These are phyloP conservation scores for Rhodotorula sphaerocarpa DNA, from an alignment of 768 basidiomycete species.

Conservation along the genomic window DNA sequence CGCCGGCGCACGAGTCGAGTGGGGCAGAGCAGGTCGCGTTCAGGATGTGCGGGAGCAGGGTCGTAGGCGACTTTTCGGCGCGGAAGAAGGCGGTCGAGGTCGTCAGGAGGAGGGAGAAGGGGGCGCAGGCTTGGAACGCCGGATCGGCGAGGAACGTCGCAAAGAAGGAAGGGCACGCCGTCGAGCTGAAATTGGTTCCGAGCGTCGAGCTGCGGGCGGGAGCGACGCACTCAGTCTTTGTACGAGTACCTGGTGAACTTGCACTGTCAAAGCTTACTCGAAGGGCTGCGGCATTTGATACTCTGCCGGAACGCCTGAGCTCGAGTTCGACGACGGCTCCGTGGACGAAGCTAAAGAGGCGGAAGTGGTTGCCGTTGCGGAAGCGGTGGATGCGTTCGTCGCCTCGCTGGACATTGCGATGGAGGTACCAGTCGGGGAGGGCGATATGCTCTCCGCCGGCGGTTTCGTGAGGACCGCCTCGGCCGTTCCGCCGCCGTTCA, in stretches of 20 bases:
- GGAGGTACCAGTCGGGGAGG: too few relatives aligned
- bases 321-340: background rate
- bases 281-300: constrained; percentile 19
- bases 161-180: constrained; percentile 63
- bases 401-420: too few relatives aligned
- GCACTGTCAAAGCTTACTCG: constrained; percentile 12
- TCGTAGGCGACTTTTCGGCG: constrained; percentile 49
- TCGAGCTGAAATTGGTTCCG: constrained; percentile 58
- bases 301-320: constrained; percentile 5
- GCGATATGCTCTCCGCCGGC: too few relatives aligned
- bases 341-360: too few relatives aligned
- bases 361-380: too few relatives aligned
- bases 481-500: too few relatives aligned
- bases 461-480: too few relatives aligned
- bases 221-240: background rate
- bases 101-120: constrained; percentile 33
- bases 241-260: too few relatives aligned
- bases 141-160: constrained; percentile 57
- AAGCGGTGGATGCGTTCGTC: too few relatives aligned
- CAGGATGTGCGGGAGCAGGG: constrained; percentile 58
- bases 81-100: constrained; percentile 51
- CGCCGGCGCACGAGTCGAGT: constrained; percentile 50
- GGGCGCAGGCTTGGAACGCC: constrained; percentile 48
- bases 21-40: constrained; percentile 74
- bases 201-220: constrained; percentile 58